Conservation (phyloP, 208 protist genomes). For the Leishmania amazonensis region DNA sequence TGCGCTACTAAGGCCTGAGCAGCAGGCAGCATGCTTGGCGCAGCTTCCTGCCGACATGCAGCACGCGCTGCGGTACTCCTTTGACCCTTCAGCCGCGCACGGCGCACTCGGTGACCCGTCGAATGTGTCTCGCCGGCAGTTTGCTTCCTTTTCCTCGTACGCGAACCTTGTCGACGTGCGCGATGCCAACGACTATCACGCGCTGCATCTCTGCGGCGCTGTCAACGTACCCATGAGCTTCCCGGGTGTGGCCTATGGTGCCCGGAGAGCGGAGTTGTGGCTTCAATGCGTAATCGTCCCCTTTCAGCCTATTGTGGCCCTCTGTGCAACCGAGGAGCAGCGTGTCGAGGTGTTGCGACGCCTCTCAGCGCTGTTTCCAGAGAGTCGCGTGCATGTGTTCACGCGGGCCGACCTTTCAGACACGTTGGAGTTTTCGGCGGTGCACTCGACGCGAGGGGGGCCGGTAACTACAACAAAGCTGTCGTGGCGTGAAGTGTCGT, state of each 20-base stretch:
- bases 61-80: constrained; percentile 12
- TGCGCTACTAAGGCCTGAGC: background rate
- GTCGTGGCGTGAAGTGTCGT: constrained; percentile 19
- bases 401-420: constrained; percentile 44
- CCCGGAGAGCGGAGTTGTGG: constrained; percentile 82
- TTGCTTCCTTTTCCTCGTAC: constrained; percentile 8
- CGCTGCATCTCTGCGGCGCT: constrained; percentile 50
- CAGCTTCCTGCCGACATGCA: constrained; percentile 14
- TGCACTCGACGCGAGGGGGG: background rate
- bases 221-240: constrained; percentile 82
- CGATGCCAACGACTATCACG: constrained; percentile 50
- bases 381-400: constrained; percentile 31
- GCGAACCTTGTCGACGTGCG: constrained; percentile 67
- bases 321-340: constrained; percentile 41
- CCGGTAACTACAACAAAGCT: background rate
- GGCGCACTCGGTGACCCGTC: background rate
- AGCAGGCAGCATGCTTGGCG: background rate
- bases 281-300: constrained; percentile 75
- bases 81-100: constrained; percentile 14
- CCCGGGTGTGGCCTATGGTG: constrained; percentile 60
- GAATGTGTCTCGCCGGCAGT: background rate
- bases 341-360: constrained; percentile 29
- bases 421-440: background rate
- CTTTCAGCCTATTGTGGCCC: constrained; percentile 51
- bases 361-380: constrained; percentile 41